Conservation (phyloP, 1,284 basidiomycete species). For the Rhodotorula sp. region DNA sequence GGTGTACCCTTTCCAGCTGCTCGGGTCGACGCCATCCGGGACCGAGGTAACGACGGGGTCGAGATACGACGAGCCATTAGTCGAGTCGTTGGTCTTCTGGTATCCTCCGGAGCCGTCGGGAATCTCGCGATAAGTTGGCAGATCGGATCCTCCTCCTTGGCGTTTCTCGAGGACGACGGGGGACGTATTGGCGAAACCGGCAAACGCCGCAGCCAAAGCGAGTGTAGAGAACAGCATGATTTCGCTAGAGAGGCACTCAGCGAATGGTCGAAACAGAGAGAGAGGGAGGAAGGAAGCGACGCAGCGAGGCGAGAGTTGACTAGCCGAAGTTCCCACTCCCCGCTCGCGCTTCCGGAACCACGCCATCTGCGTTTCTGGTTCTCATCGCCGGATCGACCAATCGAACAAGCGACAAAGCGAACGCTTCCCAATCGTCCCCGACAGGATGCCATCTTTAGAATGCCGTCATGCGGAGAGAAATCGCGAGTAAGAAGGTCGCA, state of each 20-base stretch:
- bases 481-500: no score
- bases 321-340: no score
- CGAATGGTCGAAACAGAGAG: not conserved
- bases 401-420: no score
- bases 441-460: no score
- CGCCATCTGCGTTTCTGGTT: no score
- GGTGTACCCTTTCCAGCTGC: constrained; percentile 10
- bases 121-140: constrained; percentile 10
- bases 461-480: no score
- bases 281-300: not conserved
- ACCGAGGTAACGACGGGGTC: constrained; percentile 15
- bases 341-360: no score
- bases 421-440: no score
- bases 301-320: no score
- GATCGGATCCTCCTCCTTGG: constrained; percentile 26
- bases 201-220: constrained; percentile 14
- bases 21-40: constrained; percentile 11
- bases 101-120: not conserved
- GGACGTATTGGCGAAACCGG: constrained; percentile 14
- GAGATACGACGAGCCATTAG: constrained; percentile 18
- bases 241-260: no score
- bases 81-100: not conserved
- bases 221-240: constrained; percentile 17
- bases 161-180: constrained; percentile 16
- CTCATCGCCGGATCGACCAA: no score